These are phyloP conservation scores for Eutrema heterophyllum DNA, from an alignment of 345 rosid genomes.

Conservation along the genomic window DNA sequence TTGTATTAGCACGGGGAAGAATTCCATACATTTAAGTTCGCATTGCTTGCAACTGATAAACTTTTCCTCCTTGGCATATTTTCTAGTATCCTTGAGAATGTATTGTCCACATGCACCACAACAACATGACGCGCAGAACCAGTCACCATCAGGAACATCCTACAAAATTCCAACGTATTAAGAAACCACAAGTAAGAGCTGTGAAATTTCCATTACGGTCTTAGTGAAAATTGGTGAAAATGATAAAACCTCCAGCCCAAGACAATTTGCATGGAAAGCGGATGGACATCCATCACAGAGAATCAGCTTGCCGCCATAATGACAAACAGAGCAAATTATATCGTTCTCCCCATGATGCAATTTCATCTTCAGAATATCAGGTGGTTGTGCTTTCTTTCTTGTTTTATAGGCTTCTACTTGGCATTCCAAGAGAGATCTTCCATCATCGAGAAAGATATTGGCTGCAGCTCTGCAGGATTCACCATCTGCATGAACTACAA, in stretches of 20 bases:
- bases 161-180: slow-evolving; percentile 25
- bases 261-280: slow-evolving; percentile 69
- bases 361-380: slow-evolving; percentile 27
- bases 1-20: slow-evolving; percentile 1
- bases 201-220: background rate
- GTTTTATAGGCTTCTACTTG: slow-evolving; percentile 36
- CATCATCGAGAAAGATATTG: slow-evolving; percentile 62
- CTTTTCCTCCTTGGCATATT: slow-evolving; percentile 20
- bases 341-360: slow-evolving; percentile 48
- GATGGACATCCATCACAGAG: slow-evolving; percentile 85
- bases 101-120: slow-evolving; percentile 51
- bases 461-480: slow-evolving; percentile 42
- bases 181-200: background rate
- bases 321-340: slow-evolving; percentile 65
- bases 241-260: slow-evolving; percentile 52
- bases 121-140: slow-evolving; percentile 87
- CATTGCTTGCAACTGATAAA: slow-evolving; percentile 58
- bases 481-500: slow-evolving; percentile 53
- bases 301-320: slow-evolving; percentile 68
- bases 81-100: slow-evolving; percentile 28
- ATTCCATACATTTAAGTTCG: slow-evolving; percentile 53
- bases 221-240: background rate
- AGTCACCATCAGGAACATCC: slow-evolving; percentile 79
- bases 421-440: slow-evolving; percentile 71
- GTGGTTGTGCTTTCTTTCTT: slow-evolving; percentile 22